Evolutionary conservation across 257 asterid species (phyloP).

Genomic region (Petunia axillaris): DNA sequence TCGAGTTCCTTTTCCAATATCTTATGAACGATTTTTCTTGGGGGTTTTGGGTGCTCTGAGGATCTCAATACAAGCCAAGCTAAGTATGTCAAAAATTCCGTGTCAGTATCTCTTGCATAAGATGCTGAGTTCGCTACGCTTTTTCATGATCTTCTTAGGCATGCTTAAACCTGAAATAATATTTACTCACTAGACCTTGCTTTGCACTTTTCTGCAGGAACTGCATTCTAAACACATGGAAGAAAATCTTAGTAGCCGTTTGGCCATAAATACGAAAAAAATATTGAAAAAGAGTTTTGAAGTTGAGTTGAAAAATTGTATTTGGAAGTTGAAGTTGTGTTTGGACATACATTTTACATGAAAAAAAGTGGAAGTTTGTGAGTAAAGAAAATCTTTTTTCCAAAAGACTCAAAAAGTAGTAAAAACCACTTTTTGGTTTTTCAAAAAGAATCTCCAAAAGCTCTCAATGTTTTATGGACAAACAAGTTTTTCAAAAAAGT

Average conservation of each 20-base stretch:
- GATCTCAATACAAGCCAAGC: slow-evolving; percentile 8
- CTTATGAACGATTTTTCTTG: neutral
- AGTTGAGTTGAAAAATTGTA: no score
- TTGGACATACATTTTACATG: no score
- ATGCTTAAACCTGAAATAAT: neutral
- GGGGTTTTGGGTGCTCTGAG: neutral
- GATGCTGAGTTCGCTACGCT: neutral
- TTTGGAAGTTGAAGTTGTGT: no score
- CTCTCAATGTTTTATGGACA: no score
- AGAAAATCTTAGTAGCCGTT: neutral
- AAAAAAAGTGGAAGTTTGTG: no score
- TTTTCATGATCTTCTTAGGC: neutral
- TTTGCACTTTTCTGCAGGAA: neutral
- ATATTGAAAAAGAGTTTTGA: no score
- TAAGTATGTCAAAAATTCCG: neutral
- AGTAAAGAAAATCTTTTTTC: no score
- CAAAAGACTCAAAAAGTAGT: no score
- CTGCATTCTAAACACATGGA: neutral
- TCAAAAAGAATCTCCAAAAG: no score
- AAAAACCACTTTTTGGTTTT: no score
- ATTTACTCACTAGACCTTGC: slow-evolving; percentile 2
- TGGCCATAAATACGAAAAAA: no score
- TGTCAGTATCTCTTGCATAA: neutral
- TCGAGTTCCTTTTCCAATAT: neutral
- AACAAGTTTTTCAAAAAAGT: no score